Evolutionary conservation across 495 filamentous ascomycete genomes (phyloP), one percentile per base, ranked within the genome.

Genomic region (Penicillium simplicissimum): DNA sequence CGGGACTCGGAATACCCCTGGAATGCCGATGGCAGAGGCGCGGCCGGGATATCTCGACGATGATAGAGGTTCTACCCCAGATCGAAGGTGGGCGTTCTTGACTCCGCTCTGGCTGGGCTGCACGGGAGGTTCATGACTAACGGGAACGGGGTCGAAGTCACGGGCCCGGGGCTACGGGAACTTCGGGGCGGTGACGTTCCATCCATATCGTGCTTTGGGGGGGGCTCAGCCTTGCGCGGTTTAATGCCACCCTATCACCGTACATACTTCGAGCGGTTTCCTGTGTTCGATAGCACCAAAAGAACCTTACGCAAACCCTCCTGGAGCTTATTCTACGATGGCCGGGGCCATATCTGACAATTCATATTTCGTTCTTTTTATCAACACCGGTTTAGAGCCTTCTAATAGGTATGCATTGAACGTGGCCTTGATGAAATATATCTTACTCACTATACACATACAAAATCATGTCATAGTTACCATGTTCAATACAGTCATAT

Each of bases 61-160:
- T 13, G 38, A 21, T 17, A 13, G 21, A 40, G 6, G 34, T 58
- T 25, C 36, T 37, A 52, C 25, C 55, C 25, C 55, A 34, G 55
- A 47, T 48, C 28, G 55, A 48, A 45, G 31, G 37, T 42, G 53
- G 35, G 17, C 8, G 23, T 31, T 25, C 28, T 38, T 13, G 34
- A 55, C 53, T 55, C 35, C 53, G 53, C 53, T 55, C 17, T n/a
- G 19, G 13, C 33, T 23, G 10, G 17, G 25, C 2, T 28, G 28
- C 3, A 31, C 42, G 42, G 45, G 31, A 35, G 28, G 9, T 36
- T 53, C 51, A 49, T 53, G 51, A 53, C 51, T 53, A 53, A 53
- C 51, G 33, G 51, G 19, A 45, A 45, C 19, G 42, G 42, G 42
- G 17, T 19, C 23, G 17, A 53, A 53, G 51, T 53, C 51, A 36